Evolutionary conservation across 2,329 filamentous ascomycete genomes (phyloP), one percentile per base, ranked within the genome.

Genomic region (Cyanodermella asteris): DNA sequence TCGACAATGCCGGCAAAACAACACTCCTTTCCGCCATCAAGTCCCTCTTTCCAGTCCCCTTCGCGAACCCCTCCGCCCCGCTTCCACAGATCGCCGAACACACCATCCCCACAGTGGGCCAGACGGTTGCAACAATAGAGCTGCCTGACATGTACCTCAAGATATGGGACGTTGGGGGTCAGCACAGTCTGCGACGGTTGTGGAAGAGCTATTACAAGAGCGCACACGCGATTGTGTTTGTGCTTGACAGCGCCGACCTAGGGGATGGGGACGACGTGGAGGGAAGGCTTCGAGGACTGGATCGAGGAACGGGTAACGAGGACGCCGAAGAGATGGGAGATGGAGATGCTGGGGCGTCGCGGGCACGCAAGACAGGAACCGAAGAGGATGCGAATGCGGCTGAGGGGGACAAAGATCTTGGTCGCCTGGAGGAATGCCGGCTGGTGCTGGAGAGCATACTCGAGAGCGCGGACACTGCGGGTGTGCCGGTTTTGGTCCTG

Each of bases 1-100:
- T 94, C 44, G 87, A 94, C 59, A 94, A 94, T 47, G 87, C 87
- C 32, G 87, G 87, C 50, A 94, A 94, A 60, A 94, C 87, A 20
- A 94, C 87, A 14, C 82, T 94, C 45, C 81, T 93, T 51, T 80
- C 90, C 46, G 82, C 93, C 50, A 80, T 94, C 50, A 93, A 91
- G 54, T 67, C 80, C 27, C 63, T 90, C 44, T 91, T 80, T 60
- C n/a, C n/a, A n/a, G n/a, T n/a, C n/a, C n/a, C n/a, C n/a, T n/a
- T n/a, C n/a, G n/a, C n/a, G n/a, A 61, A 70, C 34, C 60, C 68
- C 22, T 33, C 54, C 52, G 28, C 63, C 56, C 26, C 45, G 13
- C 42, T 64, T 54, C 47, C 76, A 56, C 42, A 82, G 61, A 52
- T 67, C 56, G 56, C 61, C 33, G 57, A 67, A 37, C 82, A 87